phyloP scores from a whole-genome alignment of 1,284 basidiomycete genomes.

The Rhodotorula sp. region DNA sequence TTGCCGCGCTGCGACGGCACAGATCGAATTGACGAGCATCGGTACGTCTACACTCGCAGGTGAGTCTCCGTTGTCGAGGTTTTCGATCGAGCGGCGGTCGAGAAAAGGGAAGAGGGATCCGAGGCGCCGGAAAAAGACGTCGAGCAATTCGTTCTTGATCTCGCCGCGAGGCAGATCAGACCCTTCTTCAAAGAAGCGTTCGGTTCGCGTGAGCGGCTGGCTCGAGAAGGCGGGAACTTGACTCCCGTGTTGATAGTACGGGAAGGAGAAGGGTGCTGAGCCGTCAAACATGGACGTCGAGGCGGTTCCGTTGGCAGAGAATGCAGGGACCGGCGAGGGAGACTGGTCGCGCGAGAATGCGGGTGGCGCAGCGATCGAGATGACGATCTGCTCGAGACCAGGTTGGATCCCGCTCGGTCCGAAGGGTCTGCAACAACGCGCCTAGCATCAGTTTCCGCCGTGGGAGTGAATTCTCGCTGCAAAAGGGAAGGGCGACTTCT shows the following conservation, averaged over 20 bases:
- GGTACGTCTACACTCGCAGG: neutral
- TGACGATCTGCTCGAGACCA: conserved; percentile 9
- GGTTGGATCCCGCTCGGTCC: conserved; percentile 11
- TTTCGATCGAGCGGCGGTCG: neutral
- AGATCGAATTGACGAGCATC: conserved; percentile 4
- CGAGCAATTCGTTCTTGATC: neutral
- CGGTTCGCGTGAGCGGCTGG: neutral
- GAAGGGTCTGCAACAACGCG: conserved; percentile 1
- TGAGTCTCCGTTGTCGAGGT: neutral
- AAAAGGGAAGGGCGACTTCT: too few relatives aligned
- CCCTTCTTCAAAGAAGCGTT: conserved; percentile 15
- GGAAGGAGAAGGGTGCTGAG: neutral
- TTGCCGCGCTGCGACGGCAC: conserved; percentile 4
- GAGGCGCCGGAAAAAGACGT: conserved; percentile 4
- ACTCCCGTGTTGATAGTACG: conserved; percentile 2
- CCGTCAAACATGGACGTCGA: neutral
- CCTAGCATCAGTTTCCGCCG: neutral
- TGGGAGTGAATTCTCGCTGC: too few relatives aligned
- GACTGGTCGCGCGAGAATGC: conserved; percentile 12
- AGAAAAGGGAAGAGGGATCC: conserved; percentile 16
- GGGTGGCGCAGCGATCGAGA: conserved; percentile 7
- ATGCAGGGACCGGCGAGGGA: neutral
- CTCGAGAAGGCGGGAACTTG: neutral
- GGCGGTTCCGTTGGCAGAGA: neutral
- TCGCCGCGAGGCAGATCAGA: conserved; percentile 1